Evolutionary conservation across 1,139 yeast species (phyloP).

Genomic region (Petasospora fabianii): DNA sequence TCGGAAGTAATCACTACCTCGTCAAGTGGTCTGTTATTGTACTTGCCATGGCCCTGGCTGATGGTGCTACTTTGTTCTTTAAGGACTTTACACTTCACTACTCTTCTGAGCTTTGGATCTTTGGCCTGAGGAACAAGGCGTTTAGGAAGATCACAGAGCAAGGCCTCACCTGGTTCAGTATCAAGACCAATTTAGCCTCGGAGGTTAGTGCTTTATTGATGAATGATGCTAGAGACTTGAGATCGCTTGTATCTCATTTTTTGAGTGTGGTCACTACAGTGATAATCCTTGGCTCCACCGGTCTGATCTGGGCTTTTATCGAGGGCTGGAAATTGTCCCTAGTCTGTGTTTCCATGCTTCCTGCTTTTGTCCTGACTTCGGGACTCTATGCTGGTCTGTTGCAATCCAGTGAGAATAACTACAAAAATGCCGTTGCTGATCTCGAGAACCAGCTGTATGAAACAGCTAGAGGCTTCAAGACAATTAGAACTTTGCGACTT

Average conservation of each 20-base stretch:
- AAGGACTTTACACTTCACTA: slow-evolving; percentile 50
- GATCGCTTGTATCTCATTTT: slow-evolving; percentile 60
- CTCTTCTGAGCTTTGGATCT: slow-evolving; percentile 69
- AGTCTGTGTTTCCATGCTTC: slow-evolving; percentile 74
- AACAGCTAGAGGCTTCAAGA: slow-evolving; percentile 53
- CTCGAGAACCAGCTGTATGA: slow-evolving; percentile 58
- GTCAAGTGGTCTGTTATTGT: slow-evolving; percentile 67
- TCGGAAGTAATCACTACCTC: slow-evolving; percentile 36
- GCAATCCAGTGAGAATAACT: slow-evolving; percentile 52
- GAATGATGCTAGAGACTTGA: slow-evolving; percentile 77
- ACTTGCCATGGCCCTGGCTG: slow-evolving; percentile 54
- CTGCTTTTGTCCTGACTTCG: slow-evolving; percentile 52
- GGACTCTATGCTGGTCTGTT: slow-evolving; percentile 48
- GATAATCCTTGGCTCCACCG: slow-evolving; percentile 50
- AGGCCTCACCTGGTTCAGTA: slow-evolving; percentile 52
- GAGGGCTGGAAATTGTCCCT: slow-evolving; percentile 87
- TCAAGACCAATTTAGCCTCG: slow-evolving; percentile 41
- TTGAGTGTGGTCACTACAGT: slow-evolving; percentile 53
- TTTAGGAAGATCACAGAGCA: slow-evolving; percentile 50
- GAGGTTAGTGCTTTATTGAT: slow-evolving; percentile 64
- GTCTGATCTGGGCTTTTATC: slow-evolving; percentile 71
- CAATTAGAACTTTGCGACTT: slow-evolving; percentile 57
- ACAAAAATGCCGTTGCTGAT: slow-evolving; percentile 53
- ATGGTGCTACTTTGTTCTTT: slow-evolving; percentile 54
- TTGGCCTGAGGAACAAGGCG: slow-evolving; percentile 45